Evolutionary conservation across 352 stramenopile species (phyloP).

Genomic region (Detonula confervacea): DNA sequence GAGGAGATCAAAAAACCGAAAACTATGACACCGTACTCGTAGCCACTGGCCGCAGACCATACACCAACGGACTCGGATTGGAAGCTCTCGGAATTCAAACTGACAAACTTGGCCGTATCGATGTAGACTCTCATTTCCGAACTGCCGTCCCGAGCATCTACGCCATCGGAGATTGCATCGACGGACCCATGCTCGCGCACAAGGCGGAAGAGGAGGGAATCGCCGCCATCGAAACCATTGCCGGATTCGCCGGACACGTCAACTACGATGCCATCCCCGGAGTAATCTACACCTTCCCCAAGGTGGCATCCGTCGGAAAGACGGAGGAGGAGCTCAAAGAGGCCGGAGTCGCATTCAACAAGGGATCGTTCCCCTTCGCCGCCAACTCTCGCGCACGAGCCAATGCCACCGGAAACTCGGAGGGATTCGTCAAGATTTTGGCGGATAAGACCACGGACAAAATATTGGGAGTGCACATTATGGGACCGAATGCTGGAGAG

Average conservation of each 20-base stretch:
- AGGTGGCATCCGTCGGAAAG: slow-evolving; percentile 95
- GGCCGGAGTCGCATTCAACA: slow-evolving; percentile 93
- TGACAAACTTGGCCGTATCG: slow-evolving; percentile 95
- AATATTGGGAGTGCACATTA: slow-evolving; percentile 99
- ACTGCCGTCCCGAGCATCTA: slow-evolving; percentile 94
- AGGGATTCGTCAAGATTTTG: slow-evolving; percentile 98
- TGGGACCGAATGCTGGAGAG: slow-evolving; percentile 98
- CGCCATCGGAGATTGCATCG: slow-evolving; percentile 97
- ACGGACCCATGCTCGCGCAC: slow-evolving; percentile 98
- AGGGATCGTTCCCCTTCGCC: slow-evolving; percentile 97
- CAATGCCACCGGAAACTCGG: slow-evolving; percentile 91
- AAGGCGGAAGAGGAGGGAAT: slow-evolving; percentile 99
- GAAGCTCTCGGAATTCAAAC: slow-evolving; percentile 97
- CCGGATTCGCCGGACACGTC: slow-evolving; percentile 96
- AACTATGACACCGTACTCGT: slow-evolving; percentile 90
- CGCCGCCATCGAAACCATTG: slow-evolving; percentile 96
- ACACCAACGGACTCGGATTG: slow-evolving; percentile 94
- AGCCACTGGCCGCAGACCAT: slow-evolving; percentile 93
- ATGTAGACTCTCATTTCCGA: slow-evolving; percentile 96
- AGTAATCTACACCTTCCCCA: slow-evolving; percentile 98
- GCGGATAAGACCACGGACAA: slow-evolving; percentile 97
- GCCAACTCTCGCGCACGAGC: slow-evolving; percentile 93
- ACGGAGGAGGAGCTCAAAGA: slow-evolving; percentile 98
- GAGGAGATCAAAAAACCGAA: slow-evolving; percentile 83
- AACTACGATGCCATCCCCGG: slow-evolving; percentile 99